Conservation (phyloP, 2,329 filamentous ascomycete species). For the Aspergillus puulaauensis region DNA sequence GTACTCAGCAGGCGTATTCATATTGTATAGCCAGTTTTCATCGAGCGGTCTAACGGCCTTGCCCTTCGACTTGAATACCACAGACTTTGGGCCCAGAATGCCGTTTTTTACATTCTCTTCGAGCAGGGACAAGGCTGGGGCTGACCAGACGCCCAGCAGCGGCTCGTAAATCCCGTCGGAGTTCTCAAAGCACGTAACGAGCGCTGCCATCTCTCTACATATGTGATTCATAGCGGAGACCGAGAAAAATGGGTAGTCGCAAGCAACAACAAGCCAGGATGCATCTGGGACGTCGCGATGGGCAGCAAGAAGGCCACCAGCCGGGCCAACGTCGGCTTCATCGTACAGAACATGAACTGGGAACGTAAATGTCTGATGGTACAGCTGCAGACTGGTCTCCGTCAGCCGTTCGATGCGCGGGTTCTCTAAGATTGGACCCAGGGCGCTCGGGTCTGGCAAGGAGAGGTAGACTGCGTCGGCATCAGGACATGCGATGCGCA, state of each 20-base stretch:
- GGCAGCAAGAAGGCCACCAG: constrained; percentile 32
- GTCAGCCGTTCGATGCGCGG: not conserved
- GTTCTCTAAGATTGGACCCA: not conserved
- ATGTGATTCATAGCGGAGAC: constrained; percentile 27
- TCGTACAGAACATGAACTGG: not conserved
- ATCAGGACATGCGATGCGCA: constrained; percentile 25
- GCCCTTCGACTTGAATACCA: constrained; percentile 18
- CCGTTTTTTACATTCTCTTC: constrained; percentile 17
- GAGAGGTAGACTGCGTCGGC: constrained; percentile 27
- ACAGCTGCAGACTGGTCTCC: not conserved
- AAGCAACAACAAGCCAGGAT: constrained; percentile 35
- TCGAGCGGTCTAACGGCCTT: constrained; percentile 11
- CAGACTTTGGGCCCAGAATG: constrained; percentile 16
- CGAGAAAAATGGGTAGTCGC: constrained; percentile 35
- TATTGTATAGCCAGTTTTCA: constrained; percentile 22
- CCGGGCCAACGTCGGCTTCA: constrained; percentile 20
- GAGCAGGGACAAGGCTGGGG: constrained; percentile 27
- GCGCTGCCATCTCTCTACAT: constrained; percentile 18
- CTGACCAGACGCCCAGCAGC: constrained; percentile 37
- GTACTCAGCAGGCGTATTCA: constrained; percentile 43
- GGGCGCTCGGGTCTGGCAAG: not conserved
- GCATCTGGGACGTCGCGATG: constrained; percentile 23
- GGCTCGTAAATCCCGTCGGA: constrained; percentile 32
- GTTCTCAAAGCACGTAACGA: constrained; percentile 38
- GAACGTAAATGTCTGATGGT: not conserved